phyloP scores from a whole-genome alignment of 305 asterid species.

The Fraxinus platypoda region DNA sequence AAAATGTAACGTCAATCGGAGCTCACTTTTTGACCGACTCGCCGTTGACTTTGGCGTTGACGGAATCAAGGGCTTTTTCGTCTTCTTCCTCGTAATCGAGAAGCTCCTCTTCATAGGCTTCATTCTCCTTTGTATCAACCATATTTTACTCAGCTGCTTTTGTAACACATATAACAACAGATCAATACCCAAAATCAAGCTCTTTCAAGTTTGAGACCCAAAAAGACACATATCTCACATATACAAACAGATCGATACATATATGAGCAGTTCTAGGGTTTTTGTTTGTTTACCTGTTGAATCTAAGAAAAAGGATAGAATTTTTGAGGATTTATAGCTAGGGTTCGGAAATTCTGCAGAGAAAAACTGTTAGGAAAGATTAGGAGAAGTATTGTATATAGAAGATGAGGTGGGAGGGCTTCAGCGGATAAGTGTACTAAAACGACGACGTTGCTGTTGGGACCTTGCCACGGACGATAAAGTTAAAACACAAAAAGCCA shows the following conservation, averaged over 20 bases:
- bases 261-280: not conserved
- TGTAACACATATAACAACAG: slow-evolving; percentile 26
- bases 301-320: not conserved
- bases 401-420: not conserved
- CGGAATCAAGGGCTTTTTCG: slow-evolving; percentile 66
- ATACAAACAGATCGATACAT: not conserved
- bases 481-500: not conserved
- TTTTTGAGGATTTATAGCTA: not conserved
- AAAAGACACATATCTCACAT: not conserved
- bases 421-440: not conserved
- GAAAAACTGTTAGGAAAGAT: slow-evolving; percentile 6
- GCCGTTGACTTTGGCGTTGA: slow-evolving; percentile 63
- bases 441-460: not conserved
- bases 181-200: slow-evolving; percentile 26
- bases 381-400: not conserved
- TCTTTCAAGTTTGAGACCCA: not conserved
- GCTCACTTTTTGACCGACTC: slow-evolving; percentile 74
- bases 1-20: not conserved
- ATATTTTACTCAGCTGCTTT: slow-evolving; percentile 29
- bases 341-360: slow-evolving; percentile 31
- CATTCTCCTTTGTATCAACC: slow-evolving; percentile 74
- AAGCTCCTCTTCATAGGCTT: slow-evolving; percentile 82
- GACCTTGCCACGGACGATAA: not conserved
- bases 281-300: slow-evolving; percentile 26
- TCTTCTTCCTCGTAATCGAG: slow-evolving; percentile 89